phyloP scores from a whole-genome alignment of 2,329 filamentous ascomycete species.

The Fusarium fujikuroi region DNA sequence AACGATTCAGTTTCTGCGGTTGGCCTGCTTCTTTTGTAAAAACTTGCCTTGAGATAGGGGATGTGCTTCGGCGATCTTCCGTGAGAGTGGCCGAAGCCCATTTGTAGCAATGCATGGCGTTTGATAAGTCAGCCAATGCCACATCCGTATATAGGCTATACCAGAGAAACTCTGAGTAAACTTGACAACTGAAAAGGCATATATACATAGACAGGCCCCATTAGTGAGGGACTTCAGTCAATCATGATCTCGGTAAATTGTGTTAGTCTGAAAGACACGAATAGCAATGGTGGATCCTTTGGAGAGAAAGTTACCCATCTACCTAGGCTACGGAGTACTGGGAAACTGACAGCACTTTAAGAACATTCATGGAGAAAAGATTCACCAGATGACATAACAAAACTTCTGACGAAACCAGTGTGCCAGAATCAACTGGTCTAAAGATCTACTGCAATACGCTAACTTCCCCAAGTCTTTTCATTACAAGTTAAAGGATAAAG shows the following conservation, averaged over 20 bases:
- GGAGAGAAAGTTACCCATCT: not conserved
- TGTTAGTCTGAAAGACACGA: not conserved
- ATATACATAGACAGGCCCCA: not conserved
- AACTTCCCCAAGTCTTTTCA: not conserved
- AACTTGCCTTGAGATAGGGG: conserved; percentile 4
- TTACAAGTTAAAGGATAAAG: not conserved
- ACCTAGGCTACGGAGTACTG: not conserved
- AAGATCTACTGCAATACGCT: not conserved
- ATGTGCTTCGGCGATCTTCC: conserved; percentile 30
- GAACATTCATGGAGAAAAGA: not conserved
- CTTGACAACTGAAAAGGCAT: not conserved
- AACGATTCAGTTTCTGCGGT: conserved; percentile 5
- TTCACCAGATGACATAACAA: not conserved
- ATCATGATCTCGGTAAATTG: not conserved
- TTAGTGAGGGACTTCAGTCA: not conserved
- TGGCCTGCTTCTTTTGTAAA: conserved; percentile 24
- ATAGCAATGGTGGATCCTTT: not conserved
- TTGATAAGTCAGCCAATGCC: conserved; percentile 1
- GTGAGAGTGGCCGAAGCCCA: conserved; percentile 3
- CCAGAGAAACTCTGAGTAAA: not conserved
- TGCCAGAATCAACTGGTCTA: no score
- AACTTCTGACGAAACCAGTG: no score
- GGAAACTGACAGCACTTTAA: not conserved
- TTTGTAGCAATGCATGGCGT: not conserved
- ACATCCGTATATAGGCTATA: not conserved